A percentile compares a stretch with the other conserved stretches of the same genome.
Conservation (phyloP, 495 filamentous ascomycete species). For the Beverwykella pulmonaria region DNA sequence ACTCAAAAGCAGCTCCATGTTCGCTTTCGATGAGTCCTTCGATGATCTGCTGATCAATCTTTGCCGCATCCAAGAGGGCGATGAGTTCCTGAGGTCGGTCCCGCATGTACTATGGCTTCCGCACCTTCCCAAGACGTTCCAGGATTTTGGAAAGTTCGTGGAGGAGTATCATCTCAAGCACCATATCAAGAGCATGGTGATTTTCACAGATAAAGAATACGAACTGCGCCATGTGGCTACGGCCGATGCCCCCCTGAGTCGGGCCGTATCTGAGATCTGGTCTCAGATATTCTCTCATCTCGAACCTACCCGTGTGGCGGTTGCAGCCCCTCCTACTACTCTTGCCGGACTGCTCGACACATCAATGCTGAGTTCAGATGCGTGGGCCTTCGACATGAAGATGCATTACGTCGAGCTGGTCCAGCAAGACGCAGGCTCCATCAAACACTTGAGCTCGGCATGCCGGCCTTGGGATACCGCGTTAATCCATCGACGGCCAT, state of each 20-base stretch:
- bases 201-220: conserved; percentile 31
- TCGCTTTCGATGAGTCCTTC: conserved; percentile 26
- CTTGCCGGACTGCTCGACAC: conserved; percentile 31
- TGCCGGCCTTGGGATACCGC: conserved; percentile 24
- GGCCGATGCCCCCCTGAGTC: conserved; percentile 15
- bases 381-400: conserved; percentile 39
- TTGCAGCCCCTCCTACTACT: conserved; percentile 33
- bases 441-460: background rate
- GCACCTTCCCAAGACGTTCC: conserved; percentile 22
- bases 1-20: conserved; percentile 26
- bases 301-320: conserved; percentile 24
- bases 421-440: background rate
- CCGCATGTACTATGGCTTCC: conserved; percentile 26
- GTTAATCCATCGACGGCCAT: conserved; percentile 30
- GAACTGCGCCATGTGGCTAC: conserved; percentile 24
- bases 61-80: conserved; percentile 25
- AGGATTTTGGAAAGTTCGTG: conserved; percentile 21
- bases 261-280: conserved; percentile 31
- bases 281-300: conserved; percentile 26
- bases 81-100: conserved; percentile 23
- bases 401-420: conserved; percentile 38
- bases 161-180: conserved; percentile 16
- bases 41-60: conserved; percentile 31
- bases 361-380: conserved; percentile 30
- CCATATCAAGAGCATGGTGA: conserved; percentile 27